These are phyloP conservation scores for Hypoxylon subgilvum DNA, from an alignment of 495 filamentous ascomycete species.

Conservation along the genomic window DNA sequence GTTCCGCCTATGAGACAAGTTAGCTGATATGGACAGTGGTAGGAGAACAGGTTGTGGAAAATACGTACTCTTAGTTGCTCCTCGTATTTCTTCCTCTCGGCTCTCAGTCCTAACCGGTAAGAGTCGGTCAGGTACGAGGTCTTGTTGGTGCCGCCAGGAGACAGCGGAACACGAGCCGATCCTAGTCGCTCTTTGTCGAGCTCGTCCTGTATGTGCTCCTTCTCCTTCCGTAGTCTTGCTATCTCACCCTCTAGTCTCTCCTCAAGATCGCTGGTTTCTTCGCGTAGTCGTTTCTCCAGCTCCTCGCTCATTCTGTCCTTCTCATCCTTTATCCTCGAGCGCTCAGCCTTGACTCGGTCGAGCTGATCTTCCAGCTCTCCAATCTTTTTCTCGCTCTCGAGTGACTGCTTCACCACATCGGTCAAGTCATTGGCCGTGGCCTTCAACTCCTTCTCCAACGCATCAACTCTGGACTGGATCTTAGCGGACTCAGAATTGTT, in stretches of 20 bases:
- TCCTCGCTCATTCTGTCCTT: conserved; percentile 40
- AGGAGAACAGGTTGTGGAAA: neutral
- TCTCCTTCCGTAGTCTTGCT: conserved; percentile 40
- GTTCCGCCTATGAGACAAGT: conserved; percentile 50
- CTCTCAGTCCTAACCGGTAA: conserved; percentile 47
- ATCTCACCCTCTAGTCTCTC: conserved; percentile 46
- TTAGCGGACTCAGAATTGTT: conserved; percentile 70
- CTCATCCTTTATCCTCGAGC: conserved; percentile 46
- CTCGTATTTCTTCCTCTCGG: conserved; percentile 59
- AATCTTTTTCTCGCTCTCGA: conserved; percentile 85
- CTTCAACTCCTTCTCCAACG: conserved; percentile 78
- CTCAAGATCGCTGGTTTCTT: conserved; percentile 37
- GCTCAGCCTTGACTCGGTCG: conserved; percentile 45
- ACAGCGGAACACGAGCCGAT: conserved; percentile 25
- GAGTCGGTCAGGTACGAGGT: conserved; percentile 44
- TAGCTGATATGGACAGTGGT: conserved; percentile 1
- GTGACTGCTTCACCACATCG: conserved; percentile 80
- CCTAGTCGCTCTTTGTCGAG: conserved; percentile 53
- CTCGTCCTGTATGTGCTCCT: conserved; percentile 49
- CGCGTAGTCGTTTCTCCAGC: conserved; percentile 38
- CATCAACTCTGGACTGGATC: conserved; percentile 64
- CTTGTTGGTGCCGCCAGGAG: conserved; percentile 32
- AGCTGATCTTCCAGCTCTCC: conserved; percentile 71
- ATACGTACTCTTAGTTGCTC: conserved; percentile 55
- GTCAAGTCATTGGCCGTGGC: conserved; percentile 87